Evolutionary conservation across 345 rosid species (phyloP).

Genomic region (Luvunga scandens): DNA sequence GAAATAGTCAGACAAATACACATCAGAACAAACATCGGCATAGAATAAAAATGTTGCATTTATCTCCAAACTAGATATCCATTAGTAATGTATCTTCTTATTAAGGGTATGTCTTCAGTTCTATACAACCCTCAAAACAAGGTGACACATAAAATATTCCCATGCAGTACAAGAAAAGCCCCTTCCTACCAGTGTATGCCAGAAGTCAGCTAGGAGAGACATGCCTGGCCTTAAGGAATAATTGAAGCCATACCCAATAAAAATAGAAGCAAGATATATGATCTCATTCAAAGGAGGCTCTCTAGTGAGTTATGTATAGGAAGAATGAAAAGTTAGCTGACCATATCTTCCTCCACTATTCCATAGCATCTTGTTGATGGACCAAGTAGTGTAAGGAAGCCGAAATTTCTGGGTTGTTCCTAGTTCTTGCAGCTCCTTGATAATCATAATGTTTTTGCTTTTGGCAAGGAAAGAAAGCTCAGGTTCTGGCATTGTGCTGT

Average conservation of each 20-base stretch:
- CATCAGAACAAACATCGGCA: background rate
- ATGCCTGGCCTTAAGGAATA: too few relatives aligned
- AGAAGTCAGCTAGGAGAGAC: too few relatives aligned
- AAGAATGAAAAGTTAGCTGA: background rate
- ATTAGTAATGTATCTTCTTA: background rate
- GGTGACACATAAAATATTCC: background rate
- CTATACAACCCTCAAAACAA: background rate
- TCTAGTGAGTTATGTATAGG: background rate
- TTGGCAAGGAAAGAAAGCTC: too few relatives aligned
- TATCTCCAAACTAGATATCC: background rate
- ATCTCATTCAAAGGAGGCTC: background rate
- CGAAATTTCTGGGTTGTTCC: background rate
- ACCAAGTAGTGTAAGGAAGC: background rate
- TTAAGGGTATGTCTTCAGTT: background rate
- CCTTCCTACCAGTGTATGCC: background rate
- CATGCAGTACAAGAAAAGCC: background rate
- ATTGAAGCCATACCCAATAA: background rate
- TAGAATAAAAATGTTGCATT: background rate
- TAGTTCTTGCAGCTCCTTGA: background rate
- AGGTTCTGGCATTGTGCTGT: too few relatives aligned
- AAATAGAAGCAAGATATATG: too few relatives aligned
- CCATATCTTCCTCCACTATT: background rate
- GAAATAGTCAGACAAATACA: background rate
- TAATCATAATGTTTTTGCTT: too few relatives aligned
- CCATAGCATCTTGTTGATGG: background rate